phyloP scores from a whole-genome alignment of 306 rosid species.

The Heteromeles arbutifolia region DNA sequence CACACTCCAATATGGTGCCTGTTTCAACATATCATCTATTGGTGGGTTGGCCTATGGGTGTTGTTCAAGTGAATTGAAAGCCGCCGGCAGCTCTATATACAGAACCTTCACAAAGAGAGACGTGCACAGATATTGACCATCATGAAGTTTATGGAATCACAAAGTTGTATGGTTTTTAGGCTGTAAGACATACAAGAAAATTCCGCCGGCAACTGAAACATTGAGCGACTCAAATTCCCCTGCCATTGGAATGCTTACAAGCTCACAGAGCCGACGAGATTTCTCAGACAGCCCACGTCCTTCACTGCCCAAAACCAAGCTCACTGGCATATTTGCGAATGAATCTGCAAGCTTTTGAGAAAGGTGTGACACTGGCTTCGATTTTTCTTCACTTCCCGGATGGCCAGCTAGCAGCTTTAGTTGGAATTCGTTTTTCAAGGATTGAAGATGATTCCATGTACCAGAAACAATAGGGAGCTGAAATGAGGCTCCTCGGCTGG shows the following conservation, averaged over 20 bases:
- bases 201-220: constrained; percentile 98
- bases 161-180: constrained; percentile 11
- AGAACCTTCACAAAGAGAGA: not conserved
- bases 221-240: constrained; percentile 87
- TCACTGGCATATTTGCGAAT: constrained; percentile 39
- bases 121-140: not conserved
- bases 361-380: constrained; percentile 38
- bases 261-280: constrained; percentile 54
- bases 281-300: constrained; percentile 78
- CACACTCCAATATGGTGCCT: too few relatives aligned
- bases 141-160: not conserved
- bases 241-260: constrained; percentile 86
- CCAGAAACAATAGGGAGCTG: constrained; percentile 86
- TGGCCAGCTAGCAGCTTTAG: constrained; percentile 80
- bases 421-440: constrained; percentile 40
- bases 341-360: constrained; percentile 51
- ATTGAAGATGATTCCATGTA: constrained; percentile 57
- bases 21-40: too few relatives aligned
- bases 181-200: constrained; percentile 77
- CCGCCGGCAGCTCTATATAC: not conserved
- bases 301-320: constrained; percentile 90
- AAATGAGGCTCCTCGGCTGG: constrained; percentile 90
- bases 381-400: constrained; percentile 41
- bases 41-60: not conserved
- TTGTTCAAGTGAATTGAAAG: not conserved